Conservation (phyloP, 805 yeast species). For the Candida peoriensis region DNA sequence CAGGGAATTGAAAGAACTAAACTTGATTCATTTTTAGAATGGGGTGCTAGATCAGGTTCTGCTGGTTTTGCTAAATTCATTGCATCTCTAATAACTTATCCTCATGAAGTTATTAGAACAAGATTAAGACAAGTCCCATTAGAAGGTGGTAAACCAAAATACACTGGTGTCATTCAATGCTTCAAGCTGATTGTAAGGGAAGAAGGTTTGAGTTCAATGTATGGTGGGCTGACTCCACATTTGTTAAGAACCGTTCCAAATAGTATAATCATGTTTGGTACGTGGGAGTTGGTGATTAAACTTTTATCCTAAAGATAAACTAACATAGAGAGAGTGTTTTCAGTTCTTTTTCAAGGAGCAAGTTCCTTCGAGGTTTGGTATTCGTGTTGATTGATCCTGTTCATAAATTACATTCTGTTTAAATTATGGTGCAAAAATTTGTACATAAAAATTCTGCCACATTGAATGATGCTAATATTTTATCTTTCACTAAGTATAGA, state of each 20-base stretch:
- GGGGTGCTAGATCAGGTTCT: constrained; percentile 96
- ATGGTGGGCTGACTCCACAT: constrained; percentile 98
- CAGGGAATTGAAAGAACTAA: constrained; percentile 32
- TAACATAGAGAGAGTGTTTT: no score
- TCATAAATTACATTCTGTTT: constrained; percentile 1
- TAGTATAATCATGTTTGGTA: constrained; percentile 97
- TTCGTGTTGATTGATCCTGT: constrained; percentile 1
- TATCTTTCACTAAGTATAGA: no score
- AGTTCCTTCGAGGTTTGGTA: background rate
- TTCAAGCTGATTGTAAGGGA: constrained; percentile 81
- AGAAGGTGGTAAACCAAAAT: constrained; percentile 75
- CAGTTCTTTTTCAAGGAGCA: no score
- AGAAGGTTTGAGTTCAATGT: constrained; percentile 90
- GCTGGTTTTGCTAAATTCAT: constrained; percentile 95
- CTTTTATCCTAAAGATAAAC: constrained; percentile 35
- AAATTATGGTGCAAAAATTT: background rate
- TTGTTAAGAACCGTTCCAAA: constrained; percentile 95
- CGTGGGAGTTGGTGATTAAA: constrained; percentile 85
- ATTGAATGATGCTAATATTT: no score
- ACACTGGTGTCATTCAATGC: constrained; percentile 85
- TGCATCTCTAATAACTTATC: constrained; percentile 90
- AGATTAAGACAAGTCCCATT: constrained; percentile 92
- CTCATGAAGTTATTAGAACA: constrained; percentile 96
- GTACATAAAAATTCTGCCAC: no score
- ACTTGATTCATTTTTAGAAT: constrained; percentile 67